These are phyloP conservation scores for Primulina huaijiensis DNA, from an alignment of 257 asterid genomes.

Conservation along the genomic window DNA sequence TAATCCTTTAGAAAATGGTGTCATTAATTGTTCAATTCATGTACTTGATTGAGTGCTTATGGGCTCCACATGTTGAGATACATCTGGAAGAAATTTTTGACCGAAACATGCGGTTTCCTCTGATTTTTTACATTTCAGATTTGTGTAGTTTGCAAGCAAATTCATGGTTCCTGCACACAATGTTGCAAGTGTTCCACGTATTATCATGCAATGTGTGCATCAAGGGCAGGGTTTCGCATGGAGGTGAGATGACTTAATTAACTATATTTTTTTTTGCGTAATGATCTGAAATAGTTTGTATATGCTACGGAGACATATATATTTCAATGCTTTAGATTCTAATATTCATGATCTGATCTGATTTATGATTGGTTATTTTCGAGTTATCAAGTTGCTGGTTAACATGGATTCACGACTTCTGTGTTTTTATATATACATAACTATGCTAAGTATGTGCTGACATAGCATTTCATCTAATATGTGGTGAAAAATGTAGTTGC, in stretches of 20 bases:
- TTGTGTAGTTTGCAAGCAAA: slow-evolving; percentile 98
- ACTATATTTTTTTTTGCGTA: not conserved
- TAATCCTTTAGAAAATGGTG: slow-evolving; percentile 4
- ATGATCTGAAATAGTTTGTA: slow-evolving; percentile 9
- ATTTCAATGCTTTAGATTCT: slow-evolving; percentile 6
- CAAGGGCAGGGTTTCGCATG: slow-evolving; percentile 97
- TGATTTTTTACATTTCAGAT: slow-evolving; percentile 48
- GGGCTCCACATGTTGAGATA: not conserved
- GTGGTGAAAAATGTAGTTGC: slow-evolving; percentile 56
- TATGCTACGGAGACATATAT: not conserved
- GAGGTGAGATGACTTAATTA: slow-evolving; percentile 59
- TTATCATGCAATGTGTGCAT: slow-evolving; percentile 93
- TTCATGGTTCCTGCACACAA: slow-evolving; percentile 98
- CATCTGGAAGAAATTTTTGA: not conserved
- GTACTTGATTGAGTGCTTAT: slow-evolving; percentile 21
- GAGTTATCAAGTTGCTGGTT: not conserved
- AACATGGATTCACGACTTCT: slow-evolving; percentile 10
- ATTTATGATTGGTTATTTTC: not conserved
- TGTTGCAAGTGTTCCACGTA: slow-evolving; percentile 93
- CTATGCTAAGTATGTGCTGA: slow-evolving; percentile 13
- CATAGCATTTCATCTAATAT: slow-evolving; percentile 14
- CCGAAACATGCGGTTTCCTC: not conserved
- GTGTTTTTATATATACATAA: not conserved
- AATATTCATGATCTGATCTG: slow-evolving; percentile 6
- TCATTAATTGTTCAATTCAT: slow-evolving; percentile 1